Conservation (phyloP, 2,329 filamentous ascomycete genomes). For the Monilinia fructigena region DNA sequence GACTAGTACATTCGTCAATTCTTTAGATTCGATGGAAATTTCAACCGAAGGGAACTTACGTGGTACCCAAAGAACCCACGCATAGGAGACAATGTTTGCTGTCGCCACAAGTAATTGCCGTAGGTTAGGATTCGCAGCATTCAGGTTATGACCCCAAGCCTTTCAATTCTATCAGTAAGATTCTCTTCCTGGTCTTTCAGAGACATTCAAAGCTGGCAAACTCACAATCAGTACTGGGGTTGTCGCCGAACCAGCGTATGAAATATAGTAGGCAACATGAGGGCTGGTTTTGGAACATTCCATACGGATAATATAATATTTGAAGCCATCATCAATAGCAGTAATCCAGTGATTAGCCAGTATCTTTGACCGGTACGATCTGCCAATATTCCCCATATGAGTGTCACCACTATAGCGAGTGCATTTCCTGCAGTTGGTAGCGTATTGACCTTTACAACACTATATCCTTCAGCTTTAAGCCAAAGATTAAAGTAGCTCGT, state of each 20-base stretch:
- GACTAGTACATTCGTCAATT: slow-evolving; percentile 25
- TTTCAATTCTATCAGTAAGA: neutral
- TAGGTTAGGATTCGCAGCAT: neutral
- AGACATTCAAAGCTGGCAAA: neutral
- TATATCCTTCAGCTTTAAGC: slow-evolving; percentile 12
- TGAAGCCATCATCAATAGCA: neutral
- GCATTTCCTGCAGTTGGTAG: slow-evolving; percentile 8
- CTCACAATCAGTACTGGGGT: slow-evolving; percentile 11
- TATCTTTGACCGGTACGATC: neutral
- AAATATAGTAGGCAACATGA: slow-evolving; percentile 9
- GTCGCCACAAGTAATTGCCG: slow-evolving; percentile 2
- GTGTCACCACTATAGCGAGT: neutral
- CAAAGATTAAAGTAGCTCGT: slow-evolving; percentile 16
- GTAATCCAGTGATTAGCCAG: slow-evolving; percentile 3
- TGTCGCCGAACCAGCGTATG: neutral
- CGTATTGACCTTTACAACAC: slow-evolving; percentile 1
- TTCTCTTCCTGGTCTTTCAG: neutral
- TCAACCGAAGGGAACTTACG: neutral
- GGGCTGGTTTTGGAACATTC: slow-evolving; percentile 3
- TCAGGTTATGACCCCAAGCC: neutral
- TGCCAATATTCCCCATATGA: slow-evolving; percentile 1
- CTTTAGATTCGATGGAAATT: too few relatives aligned
- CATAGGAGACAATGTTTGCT: slow-evolving; percentile 1
- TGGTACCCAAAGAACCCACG: slow-evolving; percentile 15
- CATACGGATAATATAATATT: slow-evolving; percentile 8